These are phyloP conservation scores for Arthroderma uncinatum DNA, from an alignment of 2,329 filamentous ascomycete species.

Conservation along the genomic window DNA sequence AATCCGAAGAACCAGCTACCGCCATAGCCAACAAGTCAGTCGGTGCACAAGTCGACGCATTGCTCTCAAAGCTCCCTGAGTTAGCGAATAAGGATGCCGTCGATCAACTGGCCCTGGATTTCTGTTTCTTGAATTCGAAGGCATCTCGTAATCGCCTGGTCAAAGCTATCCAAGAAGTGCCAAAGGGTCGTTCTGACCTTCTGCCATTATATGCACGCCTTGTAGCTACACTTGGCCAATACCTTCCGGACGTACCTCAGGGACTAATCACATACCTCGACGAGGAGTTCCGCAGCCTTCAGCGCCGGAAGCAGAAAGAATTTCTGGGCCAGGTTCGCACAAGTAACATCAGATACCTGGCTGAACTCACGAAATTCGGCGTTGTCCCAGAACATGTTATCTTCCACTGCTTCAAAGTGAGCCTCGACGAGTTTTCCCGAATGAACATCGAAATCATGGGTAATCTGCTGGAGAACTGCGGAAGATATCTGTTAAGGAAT, in stretches of 20 bases:
- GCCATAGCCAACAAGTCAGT: slow-evolving; percentile 96
- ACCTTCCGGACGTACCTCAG: slow-evolving; percentile 89
- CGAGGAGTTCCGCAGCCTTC: slow-evolving; percentile 90
- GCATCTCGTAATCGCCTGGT: slow-evolving; percentile 88
- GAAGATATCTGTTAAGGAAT: slow-evolving; percentile 83
- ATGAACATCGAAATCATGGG: slow-evolving; percentile 99
- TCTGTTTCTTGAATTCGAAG: slow-evolving; percentile 97
- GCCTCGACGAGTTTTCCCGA: slow-evolving; percentile 89
- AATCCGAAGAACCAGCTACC: slow-evolving; percentile 74
- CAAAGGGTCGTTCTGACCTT: slow-evolving; percentile 84
- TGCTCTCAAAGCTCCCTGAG: slow-evolving; percentile 79
- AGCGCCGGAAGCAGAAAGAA: slow-evolving; percentile 94
- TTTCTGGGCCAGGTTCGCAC: slow-evolving; percentile 89
- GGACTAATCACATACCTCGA: slow-evolving; percentile 85
- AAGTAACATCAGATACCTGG: slow-evolving; percentile 92
- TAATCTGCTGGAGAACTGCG: slow-evolving; percentile 90
- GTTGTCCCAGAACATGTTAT: slow-evolving; percentile 97
- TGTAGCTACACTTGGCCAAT: slow-evolving; percentile 82
- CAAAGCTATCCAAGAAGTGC: slow-evolving; percentile 86
- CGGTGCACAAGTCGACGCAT: slow-evolving; percentile 86
- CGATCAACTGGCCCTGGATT: slow-evolving; percentile 87
- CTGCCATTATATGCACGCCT: slow-evolving; percentile 85
- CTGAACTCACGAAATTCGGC: slow-evolving; percentile 94
- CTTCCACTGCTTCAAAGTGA: slow-evolving; percentile 96
- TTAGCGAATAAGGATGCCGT: slow-evolving; percentile 83